These are phyloP conservation scores for Chalciporus pseudorubinellus DNA, from an alignment of 768 basidiomycete species.

Conservation along the genomic window DNA sequence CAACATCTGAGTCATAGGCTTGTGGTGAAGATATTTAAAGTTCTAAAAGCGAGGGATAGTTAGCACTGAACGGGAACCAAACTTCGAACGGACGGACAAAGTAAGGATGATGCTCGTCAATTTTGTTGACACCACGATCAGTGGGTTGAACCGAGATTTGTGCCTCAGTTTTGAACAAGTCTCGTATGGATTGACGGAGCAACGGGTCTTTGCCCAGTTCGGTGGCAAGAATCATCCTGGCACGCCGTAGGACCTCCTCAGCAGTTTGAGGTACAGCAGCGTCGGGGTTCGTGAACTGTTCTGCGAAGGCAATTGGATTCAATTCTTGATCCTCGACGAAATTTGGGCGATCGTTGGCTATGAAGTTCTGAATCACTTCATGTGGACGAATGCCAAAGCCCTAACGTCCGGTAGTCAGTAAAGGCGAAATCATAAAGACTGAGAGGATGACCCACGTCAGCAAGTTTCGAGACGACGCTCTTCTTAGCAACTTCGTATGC, in stretches of 20 bases:
- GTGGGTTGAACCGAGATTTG: conserved; percentile 81
- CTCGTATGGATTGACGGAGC: conserved; percentile 74
- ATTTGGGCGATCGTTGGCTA: conserved; percentile 55
- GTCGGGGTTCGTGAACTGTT: conserved; percentile 79
- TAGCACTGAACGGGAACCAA: neutral
- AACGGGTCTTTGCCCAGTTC: conserved; percentile 94
- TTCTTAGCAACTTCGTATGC: conserved; percentile 84
- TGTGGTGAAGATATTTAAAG: conserved; percentile 91
- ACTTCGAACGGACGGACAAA: conserved; percentile 47
- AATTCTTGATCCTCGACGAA: conserved; percentile 81
- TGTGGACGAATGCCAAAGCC: conserved; percentile 82
- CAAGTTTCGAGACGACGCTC: conserved; percentile 71
- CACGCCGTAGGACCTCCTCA: conserved; percentile 68
- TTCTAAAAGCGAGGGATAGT: conserved; percentile 46
- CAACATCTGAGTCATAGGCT: conserved; percentile 68
- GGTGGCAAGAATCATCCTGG: conserved; percentile 80
- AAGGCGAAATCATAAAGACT: neutral
- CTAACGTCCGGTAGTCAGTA: conserved; percentile 37
- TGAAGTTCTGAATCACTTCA: conserved; percentile 83
- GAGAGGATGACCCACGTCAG: conserved; percentile 54
- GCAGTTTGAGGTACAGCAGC: conserved; percentile 52
- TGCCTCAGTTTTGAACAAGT: conserved; percentile 71
- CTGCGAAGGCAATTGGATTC: conserved; percentile 77
- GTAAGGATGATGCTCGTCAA: conserved; percentile 70
- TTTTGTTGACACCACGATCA: conserved; percentile 77